Conservation (phyloP, 345 rosid species). For the Corymbia maculata region DNA sequence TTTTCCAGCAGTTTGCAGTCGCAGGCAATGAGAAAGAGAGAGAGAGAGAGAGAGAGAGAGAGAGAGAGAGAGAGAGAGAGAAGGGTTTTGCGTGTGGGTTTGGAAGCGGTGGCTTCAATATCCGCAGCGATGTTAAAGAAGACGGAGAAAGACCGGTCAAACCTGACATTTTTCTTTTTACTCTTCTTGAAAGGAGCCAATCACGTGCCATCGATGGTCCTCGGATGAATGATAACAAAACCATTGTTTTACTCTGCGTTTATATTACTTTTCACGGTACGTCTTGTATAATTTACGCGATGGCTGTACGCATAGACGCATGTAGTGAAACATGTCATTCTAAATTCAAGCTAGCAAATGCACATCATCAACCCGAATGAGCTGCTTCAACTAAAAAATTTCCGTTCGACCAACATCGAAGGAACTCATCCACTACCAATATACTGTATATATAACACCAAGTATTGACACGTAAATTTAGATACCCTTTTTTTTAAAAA, state of each 20-base stretch:
- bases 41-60: not conserved
- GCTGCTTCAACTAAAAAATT: not conserved
- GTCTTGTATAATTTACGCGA: not conserved
- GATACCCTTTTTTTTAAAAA: not conserved
- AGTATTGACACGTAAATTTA: not conserved
- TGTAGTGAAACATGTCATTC: not conserved
- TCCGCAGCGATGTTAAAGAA: not conserved
- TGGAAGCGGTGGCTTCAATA: not conserved
- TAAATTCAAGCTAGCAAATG: not conserved
- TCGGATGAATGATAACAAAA: not conserved
- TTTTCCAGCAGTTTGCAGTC: not conserved
- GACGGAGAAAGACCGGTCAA: not conserved
- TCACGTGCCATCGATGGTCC: not conserved
- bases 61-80: not conserved
- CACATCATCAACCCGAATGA: not conserved
- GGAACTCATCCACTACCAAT: not conserved
- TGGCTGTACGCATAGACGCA: not conserved
- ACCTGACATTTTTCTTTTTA: not conserved
- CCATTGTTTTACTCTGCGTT: not conserved
- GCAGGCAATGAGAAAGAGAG: not conserved
- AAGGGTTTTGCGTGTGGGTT: not conserved
- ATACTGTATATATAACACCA: not conserved
- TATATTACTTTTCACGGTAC: not conserved
- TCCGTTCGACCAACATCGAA: not conserved
- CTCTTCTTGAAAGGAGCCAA: not conserved